Conservation (phyloP, 2,329 filamentous ascomycete species). For the Apiospora phragmitis region DNA sequence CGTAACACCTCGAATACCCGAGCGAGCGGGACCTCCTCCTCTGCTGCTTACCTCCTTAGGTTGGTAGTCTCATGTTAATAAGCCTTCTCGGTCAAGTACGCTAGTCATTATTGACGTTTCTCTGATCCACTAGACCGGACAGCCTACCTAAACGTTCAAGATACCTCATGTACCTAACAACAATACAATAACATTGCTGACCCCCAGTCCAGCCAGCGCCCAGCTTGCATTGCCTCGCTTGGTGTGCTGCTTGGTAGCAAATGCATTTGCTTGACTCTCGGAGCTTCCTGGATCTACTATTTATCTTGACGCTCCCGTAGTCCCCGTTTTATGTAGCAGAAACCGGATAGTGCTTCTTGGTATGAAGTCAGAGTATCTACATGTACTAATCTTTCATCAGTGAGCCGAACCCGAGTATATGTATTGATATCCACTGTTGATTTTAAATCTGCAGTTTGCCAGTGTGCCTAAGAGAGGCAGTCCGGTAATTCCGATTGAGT, state of each 20-base stretch:
- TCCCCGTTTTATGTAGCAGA: neutral
- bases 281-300: neutral
- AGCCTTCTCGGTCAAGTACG: neutral
- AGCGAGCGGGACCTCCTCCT: neutral
- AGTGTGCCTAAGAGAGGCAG: neutral
- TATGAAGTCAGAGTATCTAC: neutral
- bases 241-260: neutral
- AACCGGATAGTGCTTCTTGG: neutral
- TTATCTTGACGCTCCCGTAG: neutral
- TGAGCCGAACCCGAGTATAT: neutral
- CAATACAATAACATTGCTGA: neutral
- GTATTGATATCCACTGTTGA: too few species aligned
- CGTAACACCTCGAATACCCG: neutral
- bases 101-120: neutral
- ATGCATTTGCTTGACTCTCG: neutral
- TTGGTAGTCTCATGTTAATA: too few species aligned
- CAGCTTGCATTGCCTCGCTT: neutral
- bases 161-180: too few species aligned
- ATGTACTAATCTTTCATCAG: neutral
- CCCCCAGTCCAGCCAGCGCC: neutral
- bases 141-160: slow-evolving; percentile 6
- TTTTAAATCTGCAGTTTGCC: neutral
- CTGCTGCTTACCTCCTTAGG: neutral
- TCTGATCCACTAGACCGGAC: neutral
- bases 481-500: neutral